Base-by-base conservation (phyloP, 2,329 filamentous ascomycete species). In the Fusarium decemcellulare region DNA sequence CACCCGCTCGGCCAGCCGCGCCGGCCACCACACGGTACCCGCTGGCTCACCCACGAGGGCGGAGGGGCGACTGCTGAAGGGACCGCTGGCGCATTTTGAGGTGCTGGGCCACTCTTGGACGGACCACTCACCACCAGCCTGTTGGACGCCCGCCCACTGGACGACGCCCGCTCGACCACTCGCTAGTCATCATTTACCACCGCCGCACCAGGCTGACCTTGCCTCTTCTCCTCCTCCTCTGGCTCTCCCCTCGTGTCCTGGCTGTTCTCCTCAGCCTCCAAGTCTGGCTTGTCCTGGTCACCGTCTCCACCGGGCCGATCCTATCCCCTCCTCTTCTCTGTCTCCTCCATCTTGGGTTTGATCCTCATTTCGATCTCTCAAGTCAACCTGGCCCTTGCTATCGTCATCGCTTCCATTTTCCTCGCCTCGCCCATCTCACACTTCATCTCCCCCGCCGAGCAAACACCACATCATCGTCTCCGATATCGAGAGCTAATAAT, bases 201-300 rank as follows among this genome's bases (percentile, higher is more conserved):
- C 61, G 63, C 70, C 63, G 63, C 67, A 71, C 64, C 71, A 71
- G 67, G 67, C 70, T 74, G 72, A 71, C 70, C 70, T 63, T 52
- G 69, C 52, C 56, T 68, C 57, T 62, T 60, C 40, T 58, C 59
- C 40, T 58, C 59, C 56, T 67, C 63, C 46, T 64, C 58, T 62
- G 63, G 58, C 50, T 53, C 54, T 30, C 54, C 42, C 36, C 43
- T 48, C 44, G 15, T 48, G 55, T 50, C 51, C 61, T 57, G 56
- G 43, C 59, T 59, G 51, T 36, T 56, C 61, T 48, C 43, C 59
- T 63, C 54, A 68, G 58, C 67, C 67, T 67, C 54, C 63, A 60
- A 60, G 59, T 58, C 58, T 63, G 55, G 67, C 63, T 65, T 65
- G 67, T 71, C 44, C 53, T 59, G 65, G 61, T 59, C 64, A 48